phyloP scores from a whole-genome alignment of 2,329 filamentous ascomycete genomes.

The Seiridium unicorne region DNA sequence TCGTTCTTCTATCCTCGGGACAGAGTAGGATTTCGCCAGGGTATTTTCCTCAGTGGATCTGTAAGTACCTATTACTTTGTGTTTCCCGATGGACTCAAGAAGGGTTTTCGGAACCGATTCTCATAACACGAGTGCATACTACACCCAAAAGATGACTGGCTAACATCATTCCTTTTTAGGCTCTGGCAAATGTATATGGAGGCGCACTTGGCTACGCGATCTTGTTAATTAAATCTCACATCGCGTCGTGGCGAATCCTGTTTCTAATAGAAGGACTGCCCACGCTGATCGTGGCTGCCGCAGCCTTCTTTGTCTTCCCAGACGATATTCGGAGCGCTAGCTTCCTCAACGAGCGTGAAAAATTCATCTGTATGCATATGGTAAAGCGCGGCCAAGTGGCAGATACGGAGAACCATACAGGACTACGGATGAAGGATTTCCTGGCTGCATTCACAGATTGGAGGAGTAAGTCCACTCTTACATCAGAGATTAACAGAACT shows the following conservation, averaged over 20 bases:
- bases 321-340: conserved; percentile 27
- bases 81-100: too few relatives aligned
- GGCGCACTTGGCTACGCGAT: conserved; percentile 37
- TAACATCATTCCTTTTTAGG: conserved; percentile 4
- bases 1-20: conserved; percentile 59
- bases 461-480: conserved; percentile 12
- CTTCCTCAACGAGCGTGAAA: conserved; percentile 35
- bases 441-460: conserved; percentile 18
- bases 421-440: conserved; percentile 15
- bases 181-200: conserved; percentile 36
- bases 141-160: neutral
- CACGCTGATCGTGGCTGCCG: conserved; percentile 35
- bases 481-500: too few relatives aligned
- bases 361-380: conserved; percentile 15
- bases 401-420: conserved; percentile 16
- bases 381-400: conserved; percentile 17
- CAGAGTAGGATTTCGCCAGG: conserved; percentile 54
- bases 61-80: neutral
- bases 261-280: conserved; percentile 44
- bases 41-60: conserved; percentile 48
- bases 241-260: conserved; percentile 36
- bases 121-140: too few relatives aligned
- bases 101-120: too few relatives aligned
- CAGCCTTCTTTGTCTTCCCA: conserved; percentile 40
- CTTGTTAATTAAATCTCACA: conserved; percentile 23